Percentiles rank a stretch among this genome's conserved stretches.
These are phyloP conservation scores for Bremia lactucae DNA, from an alignment of 352 stramenopile species.

Conservation along the genomic window DNA sequence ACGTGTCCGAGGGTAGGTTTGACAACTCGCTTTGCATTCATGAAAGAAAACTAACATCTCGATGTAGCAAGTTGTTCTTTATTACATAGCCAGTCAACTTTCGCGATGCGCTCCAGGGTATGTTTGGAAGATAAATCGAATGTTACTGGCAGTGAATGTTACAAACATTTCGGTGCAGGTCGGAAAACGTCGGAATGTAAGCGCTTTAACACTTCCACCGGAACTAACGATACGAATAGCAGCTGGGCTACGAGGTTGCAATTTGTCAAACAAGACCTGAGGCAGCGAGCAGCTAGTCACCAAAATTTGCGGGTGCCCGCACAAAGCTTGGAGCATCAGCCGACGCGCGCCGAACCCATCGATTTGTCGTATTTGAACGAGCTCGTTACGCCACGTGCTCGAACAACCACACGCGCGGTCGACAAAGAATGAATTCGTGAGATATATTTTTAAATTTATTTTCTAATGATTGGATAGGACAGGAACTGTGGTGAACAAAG, in stretches of 20 bases:
- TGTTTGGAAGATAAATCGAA: slow-evolving; percentile 18
- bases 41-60: no score
- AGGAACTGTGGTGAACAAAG: no score
- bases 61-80: no score
- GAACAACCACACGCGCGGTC: slow-evolving; percentile 9
- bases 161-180: slow-evolving; percentile 11
- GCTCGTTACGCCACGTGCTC: slow-evolving; percentile 26
- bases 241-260: slow-evolving; percentile 9
- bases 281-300: slow-evolving; percentile 8
- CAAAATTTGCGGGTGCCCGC: slow-evolving; percentile 12
- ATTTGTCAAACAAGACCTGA: slow-evolving; percentile 7
- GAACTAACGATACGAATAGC: slow-evolving; percentile 7
- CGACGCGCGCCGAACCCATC: slow-evolving; percentile 20
- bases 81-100: slow-evolving; percentile 12
- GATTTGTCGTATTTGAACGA: slow-evolving; percentile 41
- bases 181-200: slow-evolving; percentile 6
- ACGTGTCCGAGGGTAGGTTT: slow-evolving; percentile 5
- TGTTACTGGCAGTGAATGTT: slow-evolving; percentile 20
- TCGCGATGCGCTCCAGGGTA: slow-evolving; percentile 13
- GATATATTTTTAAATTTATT: no score
- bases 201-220: slow-evolving; percentile 15
- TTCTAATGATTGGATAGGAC: no score
- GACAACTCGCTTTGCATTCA: not conserved
- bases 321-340: slow-evolving; percentile 13
- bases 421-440: no score